Percentiles rank a stretch among this genome's conserved stretches.
These are phyloP conservation scores for Theileria luwenshuni DNA, from an alignment of 169 alveolate species.

Conservation along the genomic window DNA sequence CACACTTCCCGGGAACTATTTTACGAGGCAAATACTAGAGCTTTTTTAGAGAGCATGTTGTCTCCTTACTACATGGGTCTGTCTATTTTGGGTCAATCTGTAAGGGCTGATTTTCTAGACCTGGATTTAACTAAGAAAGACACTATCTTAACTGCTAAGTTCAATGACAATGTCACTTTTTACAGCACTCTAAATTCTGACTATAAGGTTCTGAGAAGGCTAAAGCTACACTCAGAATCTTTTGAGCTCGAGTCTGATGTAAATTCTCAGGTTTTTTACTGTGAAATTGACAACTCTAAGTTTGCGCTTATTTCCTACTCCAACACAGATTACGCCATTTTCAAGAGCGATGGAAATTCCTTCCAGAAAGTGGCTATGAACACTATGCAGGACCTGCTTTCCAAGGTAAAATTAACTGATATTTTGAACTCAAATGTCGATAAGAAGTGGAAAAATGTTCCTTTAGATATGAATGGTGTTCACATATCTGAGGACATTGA, in stretches of 20 bases:
- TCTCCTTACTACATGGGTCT: constrained; percentile 7
- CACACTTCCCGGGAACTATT: not conserved
- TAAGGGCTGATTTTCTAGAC: not conserved
- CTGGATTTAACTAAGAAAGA: constrained; percentile 8
- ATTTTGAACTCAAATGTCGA: constrained; percentile 25
- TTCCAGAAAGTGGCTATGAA: not conserved
- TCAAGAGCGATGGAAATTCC: constrained; percentile 19
- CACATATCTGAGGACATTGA: constrained; percentile 30
- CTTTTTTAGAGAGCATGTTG: not conserved
- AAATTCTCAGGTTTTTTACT: constrained; percentile 48
- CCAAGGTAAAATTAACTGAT: not conserved
- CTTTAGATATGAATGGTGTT: constrained; percentile 35
- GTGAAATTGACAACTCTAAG: constrained; percentile 26
- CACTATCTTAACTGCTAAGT: constrained; percentile 34
- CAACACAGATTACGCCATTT: not conserved
- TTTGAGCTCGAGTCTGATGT: not conserved
- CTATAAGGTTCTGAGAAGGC: not conserved
- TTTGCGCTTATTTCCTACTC: not conserved
- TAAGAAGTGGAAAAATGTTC: constrained; percentile 12
- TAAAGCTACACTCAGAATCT: not conserved
- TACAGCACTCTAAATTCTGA: constrained; percentile 17
- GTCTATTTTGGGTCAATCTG: not conserved
- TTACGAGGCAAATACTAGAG: constrained; percentile 10
- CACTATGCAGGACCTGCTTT: not conserved
- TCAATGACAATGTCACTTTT: constrained; percentile 23